These are phyloP conservation scores for Tilletia caries DNA, from an alignment of 1,284 basidiomycete genomes.

Conservation along the genomic window DNA sequence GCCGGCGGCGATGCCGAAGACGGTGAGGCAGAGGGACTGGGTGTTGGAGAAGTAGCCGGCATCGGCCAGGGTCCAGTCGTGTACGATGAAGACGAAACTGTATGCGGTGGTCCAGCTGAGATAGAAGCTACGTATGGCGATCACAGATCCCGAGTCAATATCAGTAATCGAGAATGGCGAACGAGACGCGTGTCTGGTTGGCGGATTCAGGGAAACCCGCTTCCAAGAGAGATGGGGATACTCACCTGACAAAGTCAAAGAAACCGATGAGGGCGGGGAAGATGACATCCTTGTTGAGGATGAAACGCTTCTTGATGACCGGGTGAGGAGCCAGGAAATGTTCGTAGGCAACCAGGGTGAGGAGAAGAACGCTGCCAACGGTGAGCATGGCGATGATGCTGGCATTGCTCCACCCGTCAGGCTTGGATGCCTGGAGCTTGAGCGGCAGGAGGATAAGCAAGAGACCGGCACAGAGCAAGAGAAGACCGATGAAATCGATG, in stretches of 20 bases:
- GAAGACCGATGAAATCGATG: conserved; percentile 44
- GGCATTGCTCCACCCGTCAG: conserved; percentile 33
- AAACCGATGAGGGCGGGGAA: conserved; percentile 45
- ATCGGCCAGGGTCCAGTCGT: conserved; percentile 25
- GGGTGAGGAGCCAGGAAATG: conserved; percentile 36
- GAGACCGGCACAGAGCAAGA: conserved; percentile 46
- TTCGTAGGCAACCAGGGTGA: conserved; percentile 39
- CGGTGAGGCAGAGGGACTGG: conserved; percentile 42
- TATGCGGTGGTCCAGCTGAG: conserved; percentile 40
- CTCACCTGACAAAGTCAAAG: conserved; percentile 44
- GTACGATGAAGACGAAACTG: conserved; percentile 31
- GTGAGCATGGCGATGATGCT: conserved; percentile 51
- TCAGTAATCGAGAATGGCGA: too few species aligned
- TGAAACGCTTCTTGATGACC: conserved; percentile 41
- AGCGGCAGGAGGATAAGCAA: conserved; percentile 47
- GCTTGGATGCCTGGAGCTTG: conserved; percentile 30
- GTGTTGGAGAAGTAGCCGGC: conserved; percentile 47
- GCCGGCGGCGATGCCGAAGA: conserved; percentile 49
- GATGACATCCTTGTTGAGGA: conserved; percentile 48
- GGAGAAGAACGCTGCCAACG: conserved; percentile 38
- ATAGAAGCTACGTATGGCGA: conserved; percentile 32
- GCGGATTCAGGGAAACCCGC: too few species aligned
- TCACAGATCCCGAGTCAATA: too few species aligned
- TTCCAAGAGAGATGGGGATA: too few species aligned
- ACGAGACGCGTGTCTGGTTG: too few species aligned